These are phyloP conservation scores for Aspergillus sp. DNA, from an alignment of 2,329 filamentous ascomycete species.

Conservation along the genomic window DNA sequence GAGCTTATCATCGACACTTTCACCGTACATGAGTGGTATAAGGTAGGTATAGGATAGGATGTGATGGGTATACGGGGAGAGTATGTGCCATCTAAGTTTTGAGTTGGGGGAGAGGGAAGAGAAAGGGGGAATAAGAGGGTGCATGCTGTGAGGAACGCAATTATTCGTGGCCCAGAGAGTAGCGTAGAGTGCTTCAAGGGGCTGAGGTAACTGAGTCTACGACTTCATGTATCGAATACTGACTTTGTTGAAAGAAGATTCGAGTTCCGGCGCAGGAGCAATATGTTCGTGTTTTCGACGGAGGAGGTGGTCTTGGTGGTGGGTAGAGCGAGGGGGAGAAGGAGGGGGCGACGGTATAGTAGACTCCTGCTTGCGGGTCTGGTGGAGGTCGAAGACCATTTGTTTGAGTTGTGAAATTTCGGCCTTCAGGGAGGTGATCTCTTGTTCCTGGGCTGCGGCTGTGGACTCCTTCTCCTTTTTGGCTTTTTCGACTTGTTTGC, in stretches of 20 bases:
- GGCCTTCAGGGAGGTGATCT: constrained; percentile 30
- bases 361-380: constrained; percentile 11
- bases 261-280: neutral
- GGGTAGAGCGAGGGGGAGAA: neutral
- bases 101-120: no score
- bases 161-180: no score
- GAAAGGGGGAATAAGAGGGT: no score
- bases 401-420: constrained; percentile 35
- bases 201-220: neutral
- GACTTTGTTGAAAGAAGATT: neutral
- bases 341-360: neutral
- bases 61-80: no score
- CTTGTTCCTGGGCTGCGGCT: constrained; percentile 20
- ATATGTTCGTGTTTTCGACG: constrained; percentile 3
- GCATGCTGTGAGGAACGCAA: no score
- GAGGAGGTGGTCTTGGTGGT: constrained; percentile 2
- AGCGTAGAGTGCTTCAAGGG: no score
- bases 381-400: constrained; percentile 32
- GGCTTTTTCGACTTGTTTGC: neutral
- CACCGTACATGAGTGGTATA: no score
- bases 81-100: no score
- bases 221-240: constrained; percentile 1
- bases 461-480: neutral
- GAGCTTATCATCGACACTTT: no score
- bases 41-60: no score